These are phyloP conservation scores for Talaromyces wortmannii DNA, from an alignment of 495 filamentous ascomycete species.

Conservation along the genomic window DNA sequence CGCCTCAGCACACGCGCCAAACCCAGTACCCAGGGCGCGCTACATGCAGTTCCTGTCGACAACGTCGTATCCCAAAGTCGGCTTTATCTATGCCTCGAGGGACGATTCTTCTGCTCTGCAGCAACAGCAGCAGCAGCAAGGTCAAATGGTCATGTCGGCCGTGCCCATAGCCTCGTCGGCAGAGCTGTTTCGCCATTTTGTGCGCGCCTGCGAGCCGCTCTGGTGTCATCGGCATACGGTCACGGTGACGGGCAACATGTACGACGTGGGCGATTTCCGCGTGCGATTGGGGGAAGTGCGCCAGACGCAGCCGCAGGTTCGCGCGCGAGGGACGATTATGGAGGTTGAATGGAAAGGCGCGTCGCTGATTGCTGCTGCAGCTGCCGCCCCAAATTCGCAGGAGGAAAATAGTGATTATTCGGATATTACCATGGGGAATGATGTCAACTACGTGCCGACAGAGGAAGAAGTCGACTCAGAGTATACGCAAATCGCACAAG, in stretches of 20 bases:
- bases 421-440: conserved; percentile 17
- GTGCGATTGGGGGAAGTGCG: conserved; percentile 38
- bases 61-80: conserved; percentile 30
- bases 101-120: conserved; percentile 1
- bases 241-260: conserved; percentile 32
- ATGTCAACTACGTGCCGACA: conserved; percentile 14
- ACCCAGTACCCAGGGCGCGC: conserved; percentile 20
- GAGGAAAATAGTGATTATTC: conserved; percentile 10
- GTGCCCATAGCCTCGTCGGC: conserved; percentile 23
- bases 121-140: background rate
- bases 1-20: conserved; percentile 14
- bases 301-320: conserved; percentile 29
- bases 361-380: conserved; percentile 23
- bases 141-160: conserved; percentile 33
- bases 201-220: conserved; percentile 37
- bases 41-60: conserved; percentile 42
- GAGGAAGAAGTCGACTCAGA: conserved; percentile 37
- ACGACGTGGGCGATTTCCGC: conserved; percentile 38
- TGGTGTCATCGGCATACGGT: conserved; percentile 38
- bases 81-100: conserved; percentile 39
- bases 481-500: conserved; percentile 25
- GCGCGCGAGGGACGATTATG: conserved; percentile 33
- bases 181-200: conserved; percentile 36
- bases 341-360: conserved; percentile 38
- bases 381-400: background rate